Evolutionary conservation across 257 asterid genomes (phyloP).

Genomic region (Asclepias syriaca): DNA sequence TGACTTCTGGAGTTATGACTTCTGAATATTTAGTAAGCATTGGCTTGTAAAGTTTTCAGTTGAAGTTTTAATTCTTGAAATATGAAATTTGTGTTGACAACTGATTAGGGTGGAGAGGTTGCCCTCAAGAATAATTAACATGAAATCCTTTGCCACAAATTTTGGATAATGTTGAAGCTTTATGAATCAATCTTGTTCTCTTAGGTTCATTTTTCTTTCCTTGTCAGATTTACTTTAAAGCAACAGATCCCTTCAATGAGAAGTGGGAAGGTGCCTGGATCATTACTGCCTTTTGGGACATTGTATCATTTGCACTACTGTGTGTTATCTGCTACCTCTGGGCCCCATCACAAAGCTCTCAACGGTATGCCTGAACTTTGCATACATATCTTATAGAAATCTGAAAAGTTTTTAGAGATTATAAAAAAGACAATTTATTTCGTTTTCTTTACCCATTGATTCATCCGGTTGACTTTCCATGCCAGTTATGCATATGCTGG

Average conservation of each 20-base stretch:
- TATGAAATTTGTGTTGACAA: background rate
- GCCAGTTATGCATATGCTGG: slow-evolving; percentile 87
- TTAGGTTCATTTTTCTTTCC: slow-evolving; percentile 22
- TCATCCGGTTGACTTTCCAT: slow-evolving; percentile 12
- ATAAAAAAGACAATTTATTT: background rate
- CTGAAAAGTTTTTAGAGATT: background rate
- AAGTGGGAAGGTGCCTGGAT: slow-evolving; percentile 98
- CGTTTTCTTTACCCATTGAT: background rate
- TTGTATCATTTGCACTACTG: slow-evolving; percentile 71
- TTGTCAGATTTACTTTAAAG: slow-evolving; percentile 83
- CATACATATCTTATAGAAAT: background rate
- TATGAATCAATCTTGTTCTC: background rate
- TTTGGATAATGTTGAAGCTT: background rate
- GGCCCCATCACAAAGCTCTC: slow-evolving; percentile 96
- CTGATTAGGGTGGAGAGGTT: background rate
- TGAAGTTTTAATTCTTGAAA: background rate
- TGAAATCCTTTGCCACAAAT: background rate
- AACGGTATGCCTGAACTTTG: slow-evolving; percentile 48
- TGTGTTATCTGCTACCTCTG: slow-evolving; percentile 91
- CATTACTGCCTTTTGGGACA: slow-evolving; percentile 95
- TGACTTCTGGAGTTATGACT: background rate
- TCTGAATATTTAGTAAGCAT: background rate
- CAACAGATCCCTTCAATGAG: slow-evolving; percentile 96
- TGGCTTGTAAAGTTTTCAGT: background rate
- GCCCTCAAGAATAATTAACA: background rate